Evolutionary conservation across 257 asterid species (phyloP).

Genomic region (Solanum pinnatisectum): DNA sequence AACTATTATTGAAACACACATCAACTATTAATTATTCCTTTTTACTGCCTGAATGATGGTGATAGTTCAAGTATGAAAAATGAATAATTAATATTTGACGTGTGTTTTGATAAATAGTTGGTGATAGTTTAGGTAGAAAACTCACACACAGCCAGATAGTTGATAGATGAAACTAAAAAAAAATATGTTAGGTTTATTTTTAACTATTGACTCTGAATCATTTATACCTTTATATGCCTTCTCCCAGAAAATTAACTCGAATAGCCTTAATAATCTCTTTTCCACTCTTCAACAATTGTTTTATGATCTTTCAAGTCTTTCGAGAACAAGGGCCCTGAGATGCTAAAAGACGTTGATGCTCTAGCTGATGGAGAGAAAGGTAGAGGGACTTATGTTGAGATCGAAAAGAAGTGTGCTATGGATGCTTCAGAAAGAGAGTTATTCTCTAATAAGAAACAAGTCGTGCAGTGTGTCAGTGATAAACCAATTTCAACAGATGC

Average conservation of each 20-base stretch:
- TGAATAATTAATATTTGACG: too few species aligned
- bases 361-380: slow-evolving; percentile 8
- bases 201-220: too few species aligned
- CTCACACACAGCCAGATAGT: too few species aligned
- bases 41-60: too few species aligned
- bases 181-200: too few species aligned
- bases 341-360: background rate
- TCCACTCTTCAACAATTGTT: background rate
- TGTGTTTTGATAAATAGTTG: too few species aligned
- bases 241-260: background rate
- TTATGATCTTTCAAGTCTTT: slow-evolving; percentile 17
- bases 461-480: slow-evolving; percentile 21
- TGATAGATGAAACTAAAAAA: too few species aligned
- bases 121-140: too few species aligned
- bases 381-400: slow-evolving; percentile 26
- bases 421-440: slow-evolving; percentile 35
- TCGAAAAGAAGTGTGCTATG: slow-evolving; percentile 41
- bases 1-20: background rate
- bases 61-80: too few species aligned
- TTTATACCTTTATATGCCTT: background rate
- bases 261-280: background rate
- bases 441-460: slow-evolving; percentile 51
- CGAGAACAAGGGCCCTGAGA: slow-evolving; percentile 15
- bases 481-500: background rate
- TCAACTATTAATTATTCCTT: too few species aligned